Percentiles rank a stretch among this genome's conserved stretches.
Conservation (phyloP, 2,329 filamentous ascomycete genomes). For the Epichloe scottii region DNA sequence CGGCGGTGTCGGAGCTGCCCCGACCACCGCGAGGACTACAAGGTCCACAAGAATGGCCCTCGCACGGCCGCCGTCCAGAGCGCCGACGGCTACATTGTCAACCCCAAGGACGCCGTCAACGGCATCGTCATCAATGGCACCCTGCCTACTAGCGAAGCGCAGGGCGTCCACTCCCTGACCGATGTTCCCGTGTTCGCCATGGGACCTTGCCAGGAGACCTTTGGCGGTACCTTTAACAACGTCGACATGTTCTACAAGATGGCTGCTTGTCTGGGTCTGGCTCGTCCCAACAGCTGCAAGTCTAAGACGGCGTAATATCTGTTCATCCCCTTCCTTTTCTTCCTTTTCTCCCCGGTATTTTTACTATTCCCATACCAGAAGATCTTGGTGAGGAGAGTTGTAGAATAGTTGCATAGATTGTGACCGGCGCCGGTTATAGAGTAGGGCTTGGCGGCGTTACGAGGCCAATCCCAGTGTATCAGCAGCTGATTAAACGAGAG, state of each 20-base stretch:
- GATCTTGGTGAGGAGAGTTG: not conserved
- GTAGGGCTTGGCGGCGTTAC: not conserved
- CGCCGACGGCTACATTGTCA: conserved; percentile 45
- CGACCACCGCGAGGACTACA: conserved; percentile 66
- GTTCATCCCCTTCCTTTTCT: not conserved
- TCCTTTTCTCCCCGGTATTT: not conserved
- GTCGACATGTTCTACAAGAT: conserved; percentile 68
- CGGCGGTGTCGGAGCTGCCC: conserved; percentile 56
- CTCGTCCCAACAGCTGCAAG: conserved; percentile 14
- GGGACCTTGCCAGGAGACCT: conserved; percentile 67
- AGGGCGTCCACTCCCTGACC: conserved; percentile 66
- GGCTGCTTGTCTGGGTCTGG: conserved; percentile 51
- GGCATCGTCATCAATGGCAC: conserved; percentile 71
- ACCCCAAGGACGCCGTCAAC: conserved; percentile 49
- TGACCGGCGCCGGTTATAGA: not conserved
- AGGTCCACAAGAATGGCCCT: conserved; percentile 53
- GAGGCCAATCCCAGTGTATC: not conserved
- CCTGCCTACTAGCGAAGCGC: conserved; percentile 45
- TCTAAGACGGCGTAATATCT: conserved; percentile 6
- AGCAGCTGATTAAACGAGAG: not conserved
- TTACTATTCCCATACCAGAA: not conserved
- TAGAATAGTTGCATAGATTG: conserved; percentile 1
- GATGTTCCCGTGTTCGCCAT: conserved; percentile 68
- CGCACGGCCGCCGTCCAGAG: conserved; percentile 46
- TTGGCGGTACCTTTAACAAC: conserved; percentile 58